phyloP scores from a whole-genome alignment of 2,329 filamentous ascomycete species.

The Neospermospora avenae region DNA sequence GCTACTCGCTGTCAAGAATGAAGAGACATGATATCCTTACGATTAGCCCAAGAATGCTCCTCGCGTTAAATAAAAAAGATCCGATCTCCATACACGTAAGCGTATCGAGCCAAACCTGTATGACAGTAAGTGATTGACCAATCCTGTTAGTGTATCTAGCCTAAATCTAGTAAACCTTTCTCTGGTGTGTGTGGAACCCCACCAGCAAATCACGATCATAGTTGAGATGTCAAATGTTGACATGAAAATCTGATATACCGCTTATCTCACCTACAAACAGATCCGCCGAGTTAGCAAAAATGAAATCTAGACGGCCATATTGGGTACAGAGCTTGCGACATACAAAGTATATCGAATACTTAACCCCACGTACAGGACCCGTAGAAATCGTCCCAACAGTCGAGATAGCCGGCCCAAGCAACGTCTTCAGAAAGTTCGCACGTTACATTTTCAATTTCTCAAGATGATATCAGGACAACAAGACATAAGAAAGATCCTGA shows the following conservation, averaged over 20 bases:
- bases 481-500: too few species aligned
- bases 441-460: too few species aligned
- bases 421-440: too few species aligned
- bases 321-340: not conserved
- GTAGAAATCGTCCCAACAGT: conserved; percentile 22
- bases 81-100: conserved; percentile 21
- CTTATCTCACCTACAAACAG: conserved; percentile 17
- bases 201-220: conserved; percentile 23
- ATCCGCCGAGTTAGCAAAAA: not conserved
- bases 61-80: conserved; percentile 18
- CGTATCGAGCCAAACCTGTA: conserved; percentile 21
- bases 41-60: conserved; percentile 23
- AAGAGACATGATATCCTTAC: conserved; percentile 5
- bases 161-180: conserved; percentile 26
- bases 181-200: conserved; percentile 22
- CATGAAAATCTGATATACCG: conserved; percentile 22
- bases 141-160: not conserved
- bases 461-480: too few species aligned
- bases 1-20: not conserved
- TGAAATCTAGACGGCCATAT: not conserved
- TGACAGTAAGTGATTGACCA: not conserved
- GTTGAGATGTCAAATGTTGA: conserved; percentile 21
- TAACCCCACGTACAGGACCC: conserved; percentile 13
- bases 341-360: conserved; percentile 20
- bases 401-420: conserved; percentile 22